Base-by-base conservation (phyloP, 805 yeast species). In the Cyberlindnera japonica region DNA sequence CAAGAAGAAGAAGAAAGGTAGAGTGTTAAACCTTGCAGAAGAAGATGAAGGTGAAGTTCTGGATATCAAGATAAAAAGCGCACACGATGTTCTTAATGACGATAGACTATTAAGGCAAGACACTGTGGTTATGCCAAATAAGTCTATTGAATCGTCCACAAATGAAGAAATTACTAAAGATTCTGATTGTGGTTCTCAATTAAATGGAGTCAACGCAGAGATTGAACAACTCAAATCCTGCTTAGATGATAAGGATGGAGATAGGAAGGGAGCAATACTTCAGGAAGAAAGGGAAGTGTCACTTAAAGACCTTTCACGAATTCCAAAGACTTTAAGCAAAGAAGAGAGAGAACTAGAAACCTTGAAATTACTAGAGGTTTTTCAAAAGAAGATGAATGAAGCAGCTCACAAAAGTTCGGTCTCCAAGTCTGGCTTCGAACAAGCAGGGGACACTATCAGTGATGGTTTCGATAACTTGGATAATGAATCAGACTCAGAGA, bases 51-150 rank as follows among this genome's bases (percentile, higher is more conserved):
- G 39, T 2, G 35, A 12, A 29, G 73, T 57, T 1, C 61, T 39
- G n/a, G 37, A 47, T 8, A 51, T 69, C 28, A 58, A 62, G 39
- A 68, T 73, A 68, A 62, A 55, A 38, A 65, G 75, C 20, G 69
- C 72, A 0, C 74, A 70, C 44, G 75, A 70, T 19, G 31, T 54
- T 3, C 40, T 63, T 25, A 44, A 56, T 12, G 65, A 63, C 40
- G 51, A 53, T 30, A 54, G 48, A 33, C 33, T 55, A 16, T 35
- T 46, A 3, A 49, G 33, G 19, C 35, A 28, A n/a, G 33, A 28
- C 19, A 21, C 23, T 31, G 22, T 24, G n/a, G 15, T 14, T 10
- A n/a, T 9, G 15, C 6, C 21, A 11, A 35, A 7, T 17, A 12
- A n/a, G 5, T 11, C n/a, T 12, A 26, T 6, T 9, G 21, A 19